A percentile compares a stretch with the other conserved stretches of the same genome.
phyloP scores from a whole-genome alignment of 1,284 basidiomycete genomes.

The Naganishia cerealis region DNA sequence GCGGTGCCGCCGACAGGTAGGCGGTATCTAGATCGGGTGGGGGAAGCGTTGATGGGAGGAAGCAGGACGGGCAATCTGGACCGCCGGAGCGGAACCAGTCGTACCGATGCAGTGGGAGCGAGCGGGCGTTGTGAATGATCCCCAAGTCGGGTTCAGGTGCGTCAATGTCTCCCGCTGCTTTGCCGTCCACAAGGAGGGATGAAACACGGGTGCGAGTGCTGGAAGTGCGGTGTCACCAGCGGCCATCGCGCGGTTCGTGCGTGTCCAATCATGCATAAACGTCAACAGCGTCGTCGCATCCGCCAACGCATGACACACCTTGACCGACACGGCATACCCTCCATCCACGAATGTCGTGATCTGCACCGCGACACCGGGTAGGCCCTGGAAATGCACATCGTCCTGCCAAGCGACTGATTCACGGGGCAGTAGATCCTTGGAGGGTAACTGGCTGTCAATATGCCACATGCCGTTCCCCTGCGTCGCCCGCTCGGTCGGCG shows the following conservation, averaged over 20 bases:
- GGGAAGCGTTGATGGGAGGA: conserved; percentile 34
- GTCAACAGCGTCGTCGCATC: conserved; percentile 54
- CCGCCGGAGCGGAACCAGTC: conserved; percentile 47
- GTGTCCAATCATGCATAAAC: conserved; percentile 56
- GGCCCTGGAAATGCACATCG: conserved; percentile 27
- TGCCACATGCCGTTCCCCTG: conserved; percentile 32
- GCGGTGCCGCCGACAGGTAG: conserved; percentile 35
- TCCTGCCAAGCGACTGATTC: conserved; percentile 26
- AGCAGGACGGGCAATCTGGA: conserved; percentile 31
- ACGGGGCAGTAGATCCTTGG: conserved; percentile 12
- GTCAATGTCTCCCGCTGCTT: conserved; percentile 51
- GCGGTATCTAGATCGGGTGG: conserved; percentile 36
- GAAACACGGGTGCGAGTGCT: conserved; percentile 46
- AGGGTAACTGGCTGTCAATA: conserved; percentile 17
- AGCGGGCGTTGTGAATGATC: conserved; percentile 42
- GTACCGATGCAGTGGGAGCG: conserved; percentile 52
- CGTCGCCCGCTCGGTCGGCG: conserved; percentile 34
- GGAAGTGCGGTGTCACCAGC: conserved; percentile 29
- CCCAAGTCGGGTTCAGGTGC: conserved; percentile 39
- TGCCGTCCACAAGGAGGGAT: conserved; percentile 49
- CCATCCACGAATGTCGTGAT: conserved; percentile 49
- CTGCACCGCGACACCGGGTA: conserved; percentile 50
- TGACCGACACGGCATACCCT: conserved; percentile 45
- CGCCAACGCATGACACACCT: conserved; percentile 53
- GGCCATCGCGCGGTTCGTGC: conserved; percentile 40